Evolutionary conservation across 495 filamentous ascomycete species (phyloP).

Genomic region (Podospora didyma): DNA sequence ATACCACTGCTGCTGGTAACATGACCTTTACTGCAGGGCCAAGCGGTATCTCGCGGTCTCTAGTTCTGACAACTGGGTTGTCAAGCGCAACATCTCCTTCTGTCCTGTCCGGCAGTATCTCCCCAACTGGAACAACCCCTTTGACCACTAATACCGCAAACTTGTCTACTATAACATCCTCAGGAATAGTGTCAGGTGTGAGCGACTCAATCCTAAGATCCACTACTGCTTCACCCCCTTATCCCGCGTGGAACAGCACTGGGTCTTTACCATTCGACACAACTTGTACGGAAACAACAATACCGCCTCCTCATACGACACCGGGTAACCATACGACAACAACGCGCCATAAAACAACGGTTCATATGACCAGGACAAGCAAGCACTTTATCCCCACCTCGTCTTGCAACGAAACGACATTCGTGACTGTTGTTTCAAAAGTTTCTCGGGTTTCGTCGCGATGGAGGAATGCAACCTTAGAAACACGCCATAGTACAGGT

Average conservation of each 20-base stretch:
- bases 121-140: background rate
- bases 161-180: background rate
- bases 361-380: background rate
- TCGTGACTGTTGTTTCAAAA: background rate
- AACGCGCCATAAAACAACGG: background rate
- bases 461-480: constrained; percentile 7
- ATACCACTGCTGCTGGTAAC: constrained; percentile 13
- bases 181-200: background rate
- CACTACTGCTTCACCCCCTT: constrained; percentile 9
- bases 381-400: constrained; percentile 5
- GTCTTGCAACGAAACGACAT: constrained; percentile 19
- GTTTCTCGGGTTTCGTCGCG: background rate
- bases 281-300: constrained; percentile 15
- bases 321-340: constrained; percentile 4
- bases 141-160: background rate
- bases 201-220: background rate
- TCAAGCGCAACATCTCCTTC: background rate
- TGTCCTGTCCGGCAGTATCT: background rate
- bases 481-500: background rate
- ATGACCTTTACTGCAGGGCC: background rate
- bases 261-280: constrained; percentile 10
- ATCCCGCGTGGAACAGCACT: constrained; percentile 9
- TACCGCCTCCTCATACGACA: constrained; percentile 8
- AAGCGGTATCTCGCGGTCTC: background rate
- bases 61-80: background rate